These are phyloP conservation scores for Pythium volutum DNA, from an alignment of 352 stramenopile genomes.

Conservation along the genomic window DNA sequence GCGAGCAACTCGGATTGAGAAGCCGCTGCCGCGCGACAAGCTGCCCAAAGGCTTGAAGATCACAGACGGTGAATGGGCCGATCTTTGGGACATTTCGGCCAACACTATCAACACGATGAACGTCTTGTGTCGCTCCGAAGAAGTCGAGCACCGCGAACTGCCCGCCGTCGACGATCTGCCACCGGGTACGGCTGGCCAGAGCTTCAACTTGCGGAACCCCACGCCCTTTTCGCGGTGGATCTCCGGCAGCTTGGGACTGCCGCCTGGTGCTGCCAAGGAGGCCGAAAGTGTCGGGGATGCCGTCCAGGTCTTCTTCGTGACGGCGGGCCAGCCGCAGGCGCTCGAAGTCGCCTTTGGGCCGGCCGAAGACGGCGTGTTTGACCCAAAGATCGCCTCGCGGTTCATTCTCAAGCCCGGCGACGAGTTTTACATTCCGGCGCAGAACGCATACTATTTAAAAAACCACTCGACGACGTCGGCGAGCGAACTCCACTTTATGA, in stretches of 20 bases:
- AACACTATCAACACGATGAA: conserved; percentile 73
- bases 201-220: conserved; percentile 79
- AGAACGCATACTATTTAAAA: conserved; percentile 96
- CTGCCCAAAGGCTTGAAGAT: conserved; percentile 53
- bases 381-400: conserved; percentile 88
- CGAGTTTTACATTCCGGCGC: conserved; percentile 95
- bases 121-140: conserved; percentile 67
- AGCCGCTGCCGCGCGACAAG: conserved; percentile 38
- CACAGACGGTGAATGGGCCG: conserved; percentile 67
- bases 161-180: conserved; percentile 47
- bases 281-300: conserved; percentile 92
- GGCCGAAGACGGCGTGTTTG: conserved; percentile 78
- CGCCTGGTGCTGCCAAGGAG: conserved; percentile 94
- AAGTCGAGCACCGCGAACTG: conserved; percentile 75
- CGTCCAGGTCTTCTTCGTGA: conserved; percentile 95
- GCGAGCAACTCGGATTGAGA: conserved; percentile 23
- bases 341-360: conserved; percentile 74
- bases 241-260: conserved; percentile 89
- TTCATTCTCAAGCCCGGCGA: conserved; percentile 94
- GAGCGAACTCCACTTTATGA: conserved; percentile 93
- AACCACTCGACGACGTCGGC: conserved; percentile 91
- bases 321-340: conserved; percentile 77
- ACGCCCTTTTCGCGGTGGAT: conserved; percentile 83
- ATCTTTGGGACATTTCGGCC: conserved; percentile 58
- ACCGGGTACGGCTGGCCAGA: conserved; percentile 76